Base-by-base conservation (phyloP, 495 filamentous ascomycete species). In the Penicillium herquei region DNA sequence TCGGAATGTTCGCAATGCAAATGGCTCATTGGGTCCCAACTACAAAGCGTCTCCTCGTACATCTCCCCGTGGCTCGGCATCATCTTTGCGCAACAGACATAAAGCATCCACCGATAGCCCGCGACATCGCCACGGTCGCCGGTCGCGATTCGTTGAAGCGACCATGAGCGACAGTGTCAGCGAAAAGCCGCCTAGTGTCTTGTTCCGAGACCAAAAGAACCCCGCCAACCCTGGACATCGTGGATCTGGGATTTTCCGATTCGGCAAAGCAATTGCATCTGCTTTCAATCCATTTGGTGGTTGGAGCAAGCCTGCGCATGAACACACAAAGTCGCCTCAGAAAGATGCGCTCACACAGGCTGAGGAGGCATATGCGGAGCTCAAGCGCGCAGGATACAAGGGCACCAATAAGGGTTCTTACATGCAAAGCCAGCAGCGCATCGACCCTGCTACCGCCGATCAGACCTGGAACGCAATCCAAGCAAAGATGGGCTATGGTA, bases 121-220 rank as follows among this genome's bases (percentile, higher is more conserved):
- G 13, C 61, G 56, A 31, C 47, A 51, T 32, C 48, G 54, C 16
- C 56, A 67, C 3, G 68, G 60, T 41, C 81, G 84, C 9, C 76
- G 77, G 12, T 87, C 84, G 8, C 76, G 81, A 31, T 92, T 92
- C 62, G 68, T 86, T 5, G 88, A 92, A 61, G 88, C 85, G 3
- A 87, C 80, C 52, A 91, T 92, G 87, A 88, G 84, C 64, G 88
- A 92, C 66, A 82, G 86, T 54, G 77, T 80, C 14, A 90, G 86
- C 57, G 78, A 86, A 54, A 82, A 75, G 59, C 88, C 88, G 37
- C 88, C 88, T 8, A 69, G 74, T 32, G 77, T 82, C 40, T 90
- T 84, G 62, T 67, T 86, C 33, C 81, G 75, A 7, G 77, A 81
- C 42, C 12, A 67, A 65, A 9, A 44, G 35, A 3, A 26, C 21